Evolutionary conservation across 495 filamentous ascomycete genomes (phyloP).

Genomic region (Clavariopsis aquatica): DNA sequence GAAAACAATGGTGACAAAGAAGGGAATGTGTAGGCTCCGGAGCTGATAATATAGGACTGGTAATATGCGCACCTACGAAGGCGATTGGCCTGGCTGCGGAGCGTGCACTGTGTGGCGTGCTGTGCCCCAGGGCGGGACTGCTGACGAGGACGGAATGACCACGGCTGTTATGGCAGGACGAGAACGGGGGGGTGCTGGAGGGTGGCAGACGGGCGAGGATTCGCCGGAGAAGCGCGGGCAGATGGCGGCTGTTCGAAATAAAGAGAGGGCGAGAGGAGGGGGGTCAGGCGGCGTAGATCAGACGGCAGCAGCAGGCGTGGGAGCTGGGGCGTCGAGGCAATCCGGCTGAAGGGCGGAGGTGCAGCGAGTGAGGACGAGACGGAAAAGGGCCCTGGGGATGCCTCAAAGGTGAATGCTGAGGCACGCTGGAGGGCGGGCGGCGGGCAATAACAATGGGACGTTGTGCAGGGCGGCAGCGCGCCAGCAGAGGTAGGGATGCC

Average conservation of each 20-base stretch:
- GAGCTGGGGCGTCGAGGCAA: constrained; percentile 14
- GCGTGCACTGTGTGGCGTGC: constrained; percentile 30
- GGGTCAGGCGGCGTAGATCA: constrained; percentile 18
- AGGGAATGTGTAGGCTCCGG: constrained; percentile 1
- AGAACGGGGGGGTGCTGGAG: constrained; percentile 17
- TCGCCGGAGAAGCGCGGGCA: not conserved
- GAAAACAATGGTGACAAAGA: constrained; percentile 26
- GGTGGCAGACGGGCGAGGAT: not conserved
- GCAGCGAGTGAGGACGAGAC: constrained; percentile 23
- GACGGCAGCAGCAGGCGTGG: constrained; percentile 11
- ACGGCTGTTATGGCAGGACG: constrained; percentile 14
- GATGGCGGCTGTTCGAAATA: constrained; percentile 19
- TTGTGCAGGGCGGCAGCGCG: constrained; percentile 19
- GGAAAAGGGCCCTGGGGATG: constrained; percentile 26
- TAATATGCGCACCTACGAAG: constrained; percentile 37
- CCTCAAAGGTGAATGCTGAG: constrained; percentile 34
- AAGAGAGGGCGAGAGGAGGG: constrained; percentile 3
- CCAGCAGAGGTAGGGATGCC: constrained; percentile 30
- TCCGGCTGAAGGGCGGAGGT: constrained; percentile 21
- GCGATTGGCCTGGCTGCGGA: constrained; percentile 25
- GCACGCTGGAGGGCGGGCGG: constrained; percentile 16
- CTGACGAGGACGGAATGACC: constrained; percentile 21
- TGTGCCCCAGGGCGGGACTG: constrained; percentile 12
- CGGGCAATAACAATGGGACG: constrained; percentile 4
- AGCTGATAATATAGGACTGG: constrained; percentile 28